Percentiles rank a stretch among this genome's conserved stretches.
Conservation (phyloP, 1,284 basidiomycete genomes). For the Cutaneotrichosporon mucoides region DNA sequence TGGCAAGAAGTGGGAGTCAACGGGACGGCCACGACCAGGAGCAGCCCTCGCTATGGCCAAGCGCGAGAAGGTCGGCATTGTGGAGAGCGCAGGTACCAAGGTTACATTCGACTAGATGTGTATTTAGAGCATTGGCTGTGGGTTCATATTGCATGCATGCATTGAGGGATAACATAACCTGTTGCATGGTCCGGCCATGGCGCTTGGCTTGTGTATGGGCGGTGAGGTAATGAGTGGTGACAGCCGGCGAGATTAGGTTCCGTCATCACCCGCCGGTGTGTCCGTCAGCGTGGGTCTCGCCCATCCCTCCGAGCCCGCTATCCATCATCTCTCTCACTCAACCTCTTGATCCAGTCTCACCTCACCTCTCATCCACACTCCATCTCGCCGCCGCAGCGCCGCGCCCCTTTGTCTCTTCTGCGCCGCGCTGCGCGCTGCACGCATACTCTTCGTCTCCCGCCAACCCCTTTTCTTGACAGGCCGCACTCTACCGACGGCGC, state of each 20-base stretch:
- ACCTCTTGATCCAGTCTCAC: not conserved
- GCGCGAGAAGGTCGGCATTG: conserved; percentile 79
- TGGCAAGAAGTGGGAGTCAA: conserved; percentile 48
- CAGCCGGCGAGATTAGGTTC: not conserved
- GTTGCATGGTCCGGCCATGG: no score
- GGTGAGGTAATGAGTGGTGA: no score
- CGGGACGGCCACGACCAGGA: conserved; percentile 69
- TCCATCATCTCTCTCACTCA: not conserved
- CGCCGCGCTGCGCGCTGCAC: conserved; percentile 3
- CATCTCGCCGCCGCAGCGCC: conserved; percentile 1
- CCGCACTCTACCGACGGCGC: no score
- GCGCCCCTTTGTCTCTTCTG: not conserved
- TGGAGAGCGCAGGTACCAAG: conserved; percentile 69
- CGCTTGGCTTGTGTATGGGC: no score
- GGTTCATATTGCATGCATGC: not conserved
- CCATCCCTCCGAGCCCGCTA: no score
- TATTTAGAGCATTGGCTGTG: not conserved
- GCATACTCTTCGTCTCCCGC: no score
- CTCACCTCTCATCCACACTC: not conserved
- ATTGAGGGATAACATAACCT: no score
- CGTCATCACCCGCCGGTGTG: no score
- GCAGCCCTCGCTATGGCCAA: conserved; percentile 85
- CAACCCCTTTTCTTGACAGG: no score
- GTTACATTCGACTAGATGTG: conserved; percentile 60
- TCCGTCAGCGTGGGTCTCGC: no score